Base-by-base conservation (phyloP, 2,329 filamentous ascomycete species). In the Nemania sp. region DNA sequence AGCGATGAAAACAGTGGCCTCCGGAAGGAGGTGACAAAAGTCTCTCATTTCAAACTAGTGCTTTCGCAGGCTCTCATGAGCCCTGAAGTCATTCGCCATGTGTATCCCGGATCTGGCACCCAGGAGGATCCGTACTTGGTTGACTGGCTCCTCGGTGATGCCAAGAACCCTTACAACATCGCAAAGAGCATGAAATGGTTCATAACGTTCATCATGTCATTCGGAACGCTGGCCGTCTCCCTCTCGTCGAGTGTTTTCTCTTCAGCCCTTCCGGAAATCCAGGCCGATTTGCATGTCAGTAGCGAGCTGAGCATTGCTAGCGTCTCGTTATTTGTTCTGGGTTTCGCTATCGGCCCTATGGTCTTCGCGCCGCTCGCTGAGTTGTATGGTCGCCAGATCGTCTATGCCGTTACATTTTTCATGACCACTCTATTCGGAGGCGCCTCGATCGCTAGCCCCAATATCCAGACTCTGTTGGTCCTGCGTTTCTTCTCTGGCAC, bases 211-310 rank as follows among this genome's bases (percentile, higher is more conserved):
- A 67, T 85, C 34, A 80, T 85, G 46, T 84, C 86, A 9, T 59
- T 86, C 22, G 82, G 85, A 5, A 86, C 85, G 0, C 76, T 90
- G 30, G 83, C 78, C 19, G 84, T 90, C 28, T 76, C 87, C 4
- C 84, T 90, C 63, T 81, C 82, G 41, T 87, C 84, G 15, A 84
- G 82, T 0, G 85, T 85, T 19, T 88, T 83, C 68, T 81, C 80
- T 6, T 82, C 82, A 15, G 81, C 81, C 43, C 66, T 83, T 11
- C 42, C 57, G 5, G 70, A 81, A 41, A 75, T 89, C 53, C 73
- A 82, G 7, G 26, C 52, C 1, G 72, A 82, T 17, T 87, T 89
- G 57, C 50, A 68, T n/a, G 75, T 81, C 26, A 69, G 68, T 41
- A 66, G 71, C 40, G 77, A 77, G 54, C 64, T 79, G 6, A 75